Conservation (phyloP, 2,329 filamentous ascomycete genomes). For the Xylariaceae sp. region DNA sequence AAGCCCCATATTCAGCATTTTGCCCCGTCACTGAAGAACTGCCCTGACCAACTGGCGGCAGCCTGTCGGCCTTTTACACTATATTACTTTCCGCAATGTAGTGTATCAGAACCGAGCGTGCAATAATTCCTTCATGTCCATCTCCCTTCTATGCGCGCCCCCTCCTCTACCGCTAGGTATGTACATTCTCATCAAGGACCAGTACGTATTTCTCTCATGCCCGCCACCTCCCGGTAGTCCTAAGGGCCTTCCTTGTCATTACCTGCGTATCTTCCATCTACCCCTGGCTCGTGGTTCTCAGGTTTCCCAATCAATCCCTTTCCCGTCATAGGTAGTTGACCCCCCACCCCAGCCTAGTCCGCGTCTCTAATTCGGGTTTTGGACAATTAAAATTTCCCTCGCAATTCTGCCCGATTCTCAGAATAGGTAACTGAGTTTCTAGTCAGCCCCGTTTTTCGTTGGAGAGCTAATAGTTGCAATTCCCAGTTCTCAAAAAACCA, state of each 20-base stretch:
- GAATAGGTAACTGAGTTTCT: constrained; percentile 18
- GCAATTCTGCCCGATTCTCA: constrained; percentile 30
- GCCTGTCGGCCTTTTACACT: constrained; percentile 3
- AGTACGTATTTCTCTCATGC: constrained; percentile 6
- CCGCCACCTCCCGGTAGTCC: constrained; percentile 6
- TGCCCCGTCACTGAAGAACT: neutral
- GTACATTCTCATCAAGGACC: no score
- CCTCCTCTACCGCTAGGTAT: constrained; percentile 3
- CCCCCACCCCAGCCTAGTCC: constrained; percentile 29
- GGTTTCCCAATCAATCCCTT: constrained; percentile 23
- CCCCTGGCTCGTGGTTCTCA: constrained; percentile 8
- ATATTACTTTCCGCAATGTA: constrained; percentile 19
- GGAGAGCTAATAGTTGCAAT: constrained; percentile 42
- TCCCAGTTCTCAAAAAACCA: constrained; percentile 39
- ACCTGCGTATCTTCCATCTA: constrained; percentile 2
- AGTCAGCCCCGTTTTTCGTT: constrained; percentile 45
- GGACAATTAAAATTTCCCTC: constrained; percentile 36
- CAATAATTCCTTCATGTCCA: constrained; percentile 17
- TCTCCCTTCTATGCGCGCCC: constrained; percentile 8
- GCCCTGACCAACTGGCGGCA: neutral
- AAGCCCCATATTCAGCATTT: neutral
- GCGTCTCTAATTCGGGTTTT: constrained; percentile 35
- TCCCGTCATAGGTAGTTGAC: constrained; percentile 20
- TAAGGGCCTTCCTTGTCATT: constrained; percentile 1
- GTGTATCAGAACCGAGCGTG: constrained; percentile 22